Conservation (phyloP, 129 eudicot species). For the Lonicera japonica region DNA sequence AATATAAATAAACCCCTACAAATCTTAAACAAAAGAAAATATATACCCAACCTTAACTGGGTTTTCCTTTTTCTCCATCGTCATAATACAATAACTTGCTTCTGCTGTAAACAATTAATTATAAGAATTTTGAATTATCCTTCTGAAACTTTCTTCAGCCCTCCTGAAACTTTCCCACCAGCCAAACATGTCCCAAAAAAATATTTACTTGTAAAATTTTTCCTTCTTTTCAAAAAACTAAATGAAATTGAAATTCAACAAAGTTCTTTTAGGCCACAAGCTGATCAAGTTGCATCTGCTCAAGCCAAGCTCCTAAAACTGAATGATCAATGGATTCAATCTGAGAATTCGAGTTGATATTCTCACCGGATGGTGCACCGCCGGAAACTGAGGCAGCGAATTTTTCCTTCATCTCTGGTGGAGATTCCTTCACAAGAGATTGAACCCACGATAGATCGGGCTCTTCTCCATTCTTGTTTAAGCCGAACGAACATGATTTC, state of each 20-base stretch:
- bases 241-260: conserved; percentile 33
- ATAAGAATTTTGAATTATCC: conserved; percentile 24
- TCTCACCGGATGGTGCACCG: conserved; percentile 73
- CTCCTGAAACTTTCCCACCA: conserved; percentile 21
- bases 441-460: conserved; percentile 97
- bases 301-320: conserved; percentile 87
- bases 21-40: conserved; percentile 11
- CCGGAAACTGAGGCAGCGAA: conserved; percentile 34
- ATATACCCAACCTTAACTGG: conserved; percentile 10
- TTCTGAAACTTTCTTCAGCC: conserved; percentile 18
- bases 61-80: conserved; percentile 13
- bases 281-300: conserved; percentile 98
- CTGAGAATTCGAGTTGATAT: conserved; percentile 35
- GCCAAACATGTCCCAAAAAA: conserved; percentile 42
- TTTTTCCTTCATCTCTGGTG: conserved; percentile 79
- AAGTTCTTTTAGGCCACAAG: conserved; percentile 56
- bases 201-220: conserved; percentile 37
- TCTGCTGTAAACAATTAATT: conserved; percentile 41
- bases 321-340: conserved; percentile 64
- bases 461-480: conserved; percentile 48
- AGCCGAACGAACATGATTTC: conserved; percentile 49
- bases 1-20: conserved; percentile 4
- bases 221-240: conserved; percentile 8
- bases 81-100: conserved; percentile 2
- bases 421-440: conserved; percentile 88